A percentile compares a stretch with the other conserved stretches of the same genome.
These are phyloP conservation scores for Botrytis porri DNA, from an alignment of 2,329 filamentous ascomycete genomes.

Conservation along the genomic window DNA sequence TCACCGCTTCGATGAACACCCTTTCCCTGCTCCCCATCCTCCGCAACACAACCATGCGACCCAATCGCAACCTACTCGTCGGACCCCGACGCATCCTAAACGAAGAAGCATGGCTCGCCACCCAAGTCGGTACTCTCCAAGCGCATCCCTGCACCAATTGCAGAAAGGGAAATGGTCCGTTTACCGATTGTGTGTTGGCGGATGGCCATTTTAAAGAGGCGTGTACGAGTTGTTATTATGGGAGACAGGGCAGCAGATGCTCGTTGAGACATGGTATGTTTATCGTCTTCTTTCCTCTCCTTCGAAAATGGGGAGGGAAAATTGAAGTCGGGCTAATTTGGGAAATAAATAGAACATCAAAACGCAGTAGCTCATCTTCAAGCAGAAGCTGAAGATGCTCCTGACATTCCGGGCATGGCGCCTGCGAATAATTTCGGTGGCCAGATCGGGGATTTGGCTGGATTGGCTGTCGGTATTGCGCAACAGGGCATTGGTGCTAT, in stretches of 20 bases:
- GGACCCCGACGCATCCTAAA: background rate
- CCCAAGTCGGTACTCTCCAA: background rate
- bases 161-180: background rate
- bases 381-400: background rate
- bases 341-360: background rate
- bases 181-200: background rate
- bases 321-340: background rate
- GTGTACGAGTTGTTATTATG: background rate
- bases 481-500: background rate
- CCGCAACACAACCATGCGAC: background rate
- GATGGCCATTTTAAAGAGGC: background rate
- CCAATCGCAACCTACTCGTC: background rate
- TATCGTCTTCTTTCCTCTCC: background rate
- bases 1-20: background rate
- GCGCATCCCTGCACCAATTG: background rate
- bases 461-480: background rate
- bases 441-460: background rate
- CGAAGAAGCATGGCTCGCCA: background rate
- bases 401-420: background rate
- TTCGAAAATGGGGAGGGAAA: background rate
- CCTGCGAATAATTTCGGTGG: slow-evolving; percentile 1
- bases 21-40: background rate
- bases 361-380: background rate
- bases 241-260: background rate
- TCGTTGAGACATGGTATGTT: background rate